Evolutionary conservation across 2,329 filamentous ascomycete genomes (phyloP).

Genomic region (Aplosporella prunicola): DNA sequence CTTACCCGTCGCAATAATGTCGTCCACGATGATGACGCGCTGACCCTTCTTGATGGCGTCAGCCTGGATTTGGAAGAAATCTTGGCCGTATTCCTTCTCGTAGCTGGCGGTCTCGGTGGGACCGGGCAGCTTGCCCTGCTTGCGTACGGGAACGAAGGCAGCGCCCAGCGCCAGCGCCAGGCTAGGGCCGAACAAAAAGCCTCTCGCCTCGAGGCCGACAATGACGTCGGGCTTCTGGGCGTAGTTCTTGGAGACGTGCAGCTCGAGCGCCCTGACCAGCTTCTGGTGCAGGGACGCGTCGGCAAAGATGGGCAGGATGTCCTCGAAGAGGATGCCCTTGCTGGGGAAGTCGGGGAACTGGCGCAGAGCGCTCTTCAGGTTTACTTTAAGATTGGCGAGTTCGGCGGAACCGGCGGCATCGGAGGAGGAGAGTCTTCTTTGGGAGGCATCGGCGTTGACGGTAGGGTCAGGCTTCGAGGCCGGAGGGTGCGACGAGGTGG

Average conservation of each 20-base stretch:
- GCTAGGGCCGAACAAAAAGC: constrained; percentile 89
- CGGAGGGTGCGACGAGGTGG: constrained; percentile 25
- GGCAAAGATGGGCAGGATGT: constrained; percentile 94
- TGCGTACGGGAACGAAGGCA: constrained; percentile 85
- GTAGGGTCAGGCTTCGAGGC: constrained; percentile 25
- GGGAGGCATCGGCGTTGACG: constrained; percentile 31
- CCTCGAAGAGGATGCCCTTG: constrained; percentile 89
- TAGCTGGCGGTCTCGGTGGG: constrained; percentile 76
- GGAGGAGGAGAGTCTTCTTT: constrained; percentile 41
- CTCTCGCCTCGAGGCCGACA: constrained; percentile 85
- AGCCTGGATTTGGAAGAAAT: constrained; percentile 92
- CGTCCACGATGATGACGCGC: constrained; percentile 87
- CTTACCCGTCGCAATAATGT: constrained; percentile 96
- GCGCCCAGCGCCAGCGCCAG: constrained; percentile 76
- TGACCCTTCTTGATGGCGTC: constrained; percentile 77
- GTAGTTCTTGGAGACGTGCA: constrained; percentile 63
- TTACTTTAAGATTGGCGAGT: constrained; percentile 56
- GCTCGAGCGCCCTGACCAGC: constrained; percentile 74
- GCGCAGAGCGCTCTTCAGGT: constrained; percentile 62
- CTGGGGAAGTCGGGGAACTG: constrained; percentile 88
- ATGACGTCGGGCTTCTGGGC: constrained; percentile 70
- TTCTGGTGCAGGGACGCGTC: constrained; percentile 62
- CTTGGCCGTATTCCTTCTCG: constrained; percentile 91
- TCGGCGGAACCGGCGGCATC: constrained; percentile 41
- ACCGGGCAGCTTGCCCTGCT: constrained; percentile 91